Conservation (phyloP, 2,329 filamentous ascomycete species). For the Helminthosporium solani region DNA sequence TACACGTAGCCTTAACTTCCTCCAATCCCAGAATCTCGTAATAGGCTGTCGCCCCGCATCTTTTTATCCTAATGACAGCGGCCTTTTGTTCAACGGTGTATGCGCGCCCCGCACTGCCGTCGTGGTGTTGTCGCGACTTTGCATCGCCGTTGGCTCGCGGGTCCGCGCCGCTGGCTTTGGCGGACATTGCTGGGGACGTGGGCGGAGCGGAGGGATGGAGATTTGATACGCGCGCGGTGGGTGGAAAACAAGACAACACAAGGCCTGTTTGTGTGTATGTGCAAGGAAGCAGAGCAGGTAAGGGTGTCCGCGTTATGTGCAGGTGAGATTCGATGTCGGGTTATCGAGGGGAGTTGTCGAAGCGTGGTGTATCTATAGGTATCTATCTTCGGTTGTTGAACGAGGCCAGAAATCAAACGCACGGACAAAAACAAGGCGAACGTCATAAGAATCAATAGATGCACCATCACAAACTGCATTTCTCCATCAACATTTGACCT, state of each 20-base stretch:
- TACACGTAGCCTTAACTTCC: conserved; percentile 62
- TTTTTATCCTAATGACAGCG: conserved; percentile 83
- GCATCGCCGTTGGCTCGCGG: conserved; percentile 39
- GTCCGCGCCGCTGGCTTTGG: conserved; percentile 48
- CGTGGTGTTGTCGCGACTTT: conserved; percentile 65
- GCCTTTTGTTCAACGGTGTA: conserved; percentile 90
- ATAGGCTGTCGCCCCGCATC: conserved; percentile 81
- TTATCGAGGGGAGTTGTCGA: conserved; percentile 7
- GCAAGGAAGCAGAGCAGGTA: neutral
- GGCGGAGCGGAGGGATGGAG: conserved; percentile 8
- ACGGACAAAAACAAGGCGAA: conserved; percentile 17
- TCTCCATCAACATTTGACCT: neutral
- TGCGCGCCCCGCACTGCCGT: conserved; percentile 72
- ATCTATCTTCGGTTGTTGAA: conserved; percentile 13
- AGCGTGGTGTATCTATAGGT: conserved; percentile 4
- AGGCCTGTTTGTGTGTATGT: too few relatives aligned
- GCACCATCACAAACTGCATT: neutral
- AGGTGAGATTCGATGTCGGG: neutral
- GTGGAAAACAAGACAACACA: too few relatives aligned
- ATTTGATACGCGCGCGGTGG: too few relatives aligned
- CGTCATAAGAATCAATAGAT: conserved; percentile 7
- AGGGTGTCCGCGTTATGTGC: neutral
- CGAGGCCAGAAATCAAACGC: conserved; percentile 29
- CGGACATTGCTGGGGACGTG: conserved; percentile 39
- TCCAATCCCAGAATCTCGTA: conserved; percentile 89